Evolutionary conservation across 2,329 filamentous ascomycete species (phyloP).

Genomic region (Aaosphaeria pasadenensis): DNA sequence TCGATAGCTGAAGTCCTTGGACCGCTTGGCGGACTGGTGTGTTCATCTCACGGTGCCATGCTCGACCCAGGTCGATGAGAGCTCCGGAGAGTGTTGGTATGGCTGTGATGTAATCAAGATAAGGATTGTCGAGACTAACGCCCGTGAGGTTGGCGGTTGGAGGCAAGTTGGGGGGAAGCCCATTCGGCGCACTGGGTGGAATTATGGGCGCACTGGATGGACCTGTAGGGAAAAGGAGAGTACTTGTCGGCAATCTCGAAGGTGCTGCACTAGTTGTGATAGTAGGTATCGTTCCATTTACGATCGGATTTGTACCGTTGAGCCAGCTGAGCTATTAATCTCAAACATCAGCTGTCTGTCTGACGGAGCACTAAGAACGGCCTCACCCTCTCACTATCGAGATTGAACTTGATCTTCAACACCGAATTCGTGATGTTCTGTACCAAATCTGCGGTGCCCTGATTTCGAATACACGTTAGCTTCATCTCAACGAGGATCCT

Average conservation of each 20-base stretch:
- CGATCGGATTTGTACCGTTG: background rate
- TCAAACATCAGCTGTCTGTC: background rate
- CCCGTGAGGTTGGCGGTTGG: background rate
- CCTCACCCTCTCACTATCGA: constrained; percentile 29
- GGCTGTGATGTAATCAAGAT: constrained; percentile 23
- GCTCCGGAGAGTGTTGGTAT: constrained; percentile 22
- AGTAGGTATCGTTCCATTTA: background rate
- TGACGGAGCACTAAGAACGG: background rate
- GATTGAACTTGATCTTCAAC: constrained; percentile 25
- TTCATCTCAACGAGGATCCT: background rate
- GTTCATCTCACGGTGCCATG: constrained; percentile 39
- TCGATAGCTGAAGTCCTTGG: constrained; percentile 22
- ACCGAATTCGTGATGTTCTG: constrained; percentile 31
- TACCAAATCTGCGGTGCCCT: constrained; percentile 31
- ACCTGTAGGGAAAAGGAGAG: background rate
- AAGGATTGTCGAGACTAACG: constrained; percentile 3
- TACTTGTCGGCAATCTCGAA: background rate
- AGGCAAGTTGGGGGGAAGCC: no score
- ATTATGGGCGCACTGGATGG: background rate
- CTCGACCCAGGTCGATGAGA: constrained; percentile 27
- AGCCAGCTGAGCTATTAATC: constrained; percentile 2
- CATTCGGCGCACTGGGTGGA: no score
- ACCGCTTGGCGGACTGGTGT: constrained; percentile 30
- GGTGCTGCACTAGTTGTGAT: background rate
- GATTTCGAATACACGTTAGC: background rate